Percentiles rank a stretch among this genome's conserved stretches.
These are phyloP conservation scores for Cordyceps sp. DNA, from an alignment of 2,329 filamentous ascomycete genomes.

Conservation along the genomic window DNA sequence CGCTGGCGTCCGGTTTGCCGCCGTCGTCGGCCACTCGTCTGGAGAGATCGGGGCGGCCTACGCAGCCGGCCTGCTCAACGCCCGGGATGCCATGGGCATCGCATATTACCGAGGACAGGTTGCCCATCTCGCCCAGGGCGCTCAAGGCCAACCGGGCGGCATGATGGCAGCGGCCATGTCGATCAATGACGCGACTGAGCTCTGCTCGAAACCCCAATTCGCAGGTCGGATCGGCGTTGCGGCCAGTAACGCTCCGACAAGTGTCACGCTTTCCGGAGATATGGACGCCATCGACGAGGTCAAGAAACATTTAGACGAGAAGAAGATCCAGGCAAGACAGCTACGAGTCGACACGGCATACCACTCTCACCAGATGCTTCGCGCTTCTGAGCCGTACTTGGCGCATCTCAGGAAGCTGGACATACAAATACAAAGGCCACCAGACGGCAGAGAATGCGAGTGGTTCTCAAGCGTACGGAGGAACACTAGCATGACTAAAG, in stretches of 20 bases:
- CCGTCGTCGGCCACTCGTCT: conserved; percentile 21
- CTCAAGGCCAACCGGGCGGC: neutral
- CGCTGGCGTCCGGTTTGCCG: conserved; percentile 12
- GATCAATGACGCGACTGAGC: neutral
- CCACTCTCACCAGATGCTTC: conserved; percentile 21
- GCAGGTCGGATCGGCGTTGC: conserved; percentile 14
- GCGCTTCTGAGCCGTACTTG: conserved; percentile 9
- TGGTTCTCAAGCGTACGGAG: conserved; percentile 12
- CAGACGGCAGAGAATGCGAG: conserved; percentile 4
- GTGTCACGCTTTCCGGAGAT: conserved; percentile 15
- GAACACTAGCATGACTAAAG: conserved; percentile 7
- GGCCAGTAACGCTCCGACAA: conserved; percentile 11
- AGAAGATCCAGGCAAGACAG: conserved; percentile 10
- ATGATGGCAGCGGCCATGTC: conserved; percentile 10
- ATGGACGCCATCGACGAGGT: conserved; percentile 10
- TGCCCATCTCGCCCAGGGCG: conserved; percentile 1
- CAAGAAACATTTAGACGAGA: conserved; percentile 7
- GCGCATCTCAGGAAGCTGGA: conserved; percentile 4
- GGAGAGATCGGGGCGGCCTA: conserved; percentile 26
- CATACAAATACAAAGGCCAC: conserved; percentile 5
- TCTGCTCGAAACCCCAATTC: conserved; percentile 4
- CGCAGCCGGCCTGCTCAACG: conserved; percentile 9
- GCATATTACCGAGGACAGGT: conserved; percentile 3
- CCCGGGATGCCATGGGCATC: conserved; percentile 2
- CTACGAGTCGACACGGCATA: conserved; percentile 23